These are phyloP conservation scores for Kockovaella imperatae DNA, from an alignment of 768 basidiomycete species.

Conservation along the genomic window DNA sequence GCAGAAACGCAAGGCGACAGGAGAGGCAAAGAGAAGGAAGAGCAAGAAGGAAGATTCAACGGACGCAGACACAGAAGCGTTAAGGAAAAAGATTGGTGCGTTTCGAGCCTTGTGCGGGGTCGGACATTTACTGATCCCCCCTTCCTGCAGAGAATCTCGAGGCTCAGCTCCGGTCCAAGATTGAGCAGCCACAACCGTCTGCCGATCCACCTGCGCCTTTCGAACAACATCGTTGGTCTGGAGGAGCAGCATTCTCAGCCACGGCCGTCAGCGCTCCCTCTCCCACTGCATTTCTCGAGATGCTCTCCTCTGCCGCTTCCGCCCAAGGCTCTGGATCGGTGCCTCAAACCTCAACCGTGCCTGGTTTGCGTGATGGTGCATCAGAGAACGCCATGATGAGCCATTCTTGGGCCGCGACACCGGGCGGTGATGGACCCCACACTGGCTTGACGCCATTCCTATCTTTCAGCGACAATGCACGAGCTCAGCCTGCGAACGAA, in stretches of 20 bases:
- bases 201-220: neutral
- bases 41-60: slow-evolving; percentile 16
- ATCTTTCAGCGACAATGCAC: neutral
- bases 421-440: slow-evolving; percentile 1
- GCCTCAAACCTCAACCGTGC: neutral
- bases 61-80: slow-evolving; percentile 19
- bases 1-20: slow-evolving; percentile 17
- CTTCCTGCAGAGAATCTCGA: slow-evolving; percentile 27
- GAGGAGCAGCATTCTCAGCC: slow-evolving; percentile 4
- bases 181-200: neutral
- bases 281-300: slow-evolving; percentile 35
- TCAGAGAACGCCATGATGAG: slow-evolving; percentile 19
- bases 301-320: slow-evolving; percentile 33
- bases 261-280: slow-evolving; percentile 14
- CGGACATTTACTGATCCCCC: neutral
- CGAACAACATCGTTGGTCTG: neutral
- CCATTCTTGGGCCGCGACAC: neutral
- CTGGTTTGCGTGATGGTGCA: slow-evolving; percentile 12
- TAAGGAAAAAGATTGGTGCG: slow-evolving; percentile 32
- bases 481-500: neutral
- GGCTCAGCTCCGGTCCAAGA: slow-evolving; percentile 15
- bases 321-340: slow-evolving; percentile 6
- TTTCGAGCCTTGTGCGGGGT: neutral
- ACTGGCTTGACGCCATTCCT: slow-evolving; percentile 13
- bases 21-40: slow-evolving; percentile 5